Percentiles rank a stretch among this genome's conserved stretches.
These are phyloP conservation scores for Zygosaccharomyces rouxii DNA, from an alignment of 805 yeast genomes.

Conservation along the genomic window DNA sequence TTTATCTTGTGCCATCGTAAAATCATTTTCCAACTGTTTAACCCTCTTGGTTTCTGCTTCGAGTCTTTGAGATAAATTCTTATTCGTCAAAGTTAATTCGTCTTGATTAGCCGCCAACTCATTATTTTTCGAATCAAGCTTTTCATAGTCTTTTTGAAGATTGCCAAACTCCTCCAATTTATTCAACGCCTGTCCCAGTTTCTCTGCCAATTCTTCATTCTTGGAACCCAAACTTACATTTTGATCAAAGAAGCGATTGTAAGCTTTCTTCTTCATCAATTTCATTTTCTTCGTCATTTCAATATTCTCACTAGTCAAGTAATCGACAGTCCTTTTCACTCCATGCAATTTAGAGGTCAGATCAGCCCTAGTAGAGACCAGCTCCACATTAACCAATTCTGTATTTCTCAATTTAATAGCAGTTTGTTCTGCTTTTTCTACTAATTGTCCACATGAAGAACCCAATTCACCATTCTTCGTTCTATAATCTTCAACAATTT, in stretches of 20 bases:
- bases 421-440: neutral
- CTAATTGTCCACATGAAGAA: neutral
- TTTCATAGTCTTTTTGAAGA: neutral
- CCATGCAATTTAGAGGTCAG: neutral
- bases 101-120: neutral
- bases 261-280: neutral
- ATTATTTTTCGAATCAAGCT: neutral
- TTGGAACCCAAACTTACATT: neutral
- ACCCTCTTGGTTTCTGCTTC: neutral
- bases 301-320: neutral
- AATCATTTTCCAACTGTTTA: neutral
- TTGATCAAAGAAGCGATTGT: conserved; percentile 1
- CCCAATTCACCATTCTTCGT: neutral
- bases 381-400: neutral
- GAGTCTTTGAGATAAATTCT: neutral
- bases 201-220: neutral
- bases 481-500: neutral
- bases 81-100: neutral
- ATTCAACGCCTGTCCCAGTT: neutral
- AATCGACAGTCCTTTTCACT: neutral
- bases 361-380: neutral
- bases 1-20: neutral
- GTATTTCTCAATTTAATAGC: neutral
- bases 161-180: neutral
- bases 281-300: neutral